Base-by-base conservation (phyloP, 208 protist genomes). In the Hexamita inflata region DNA sequence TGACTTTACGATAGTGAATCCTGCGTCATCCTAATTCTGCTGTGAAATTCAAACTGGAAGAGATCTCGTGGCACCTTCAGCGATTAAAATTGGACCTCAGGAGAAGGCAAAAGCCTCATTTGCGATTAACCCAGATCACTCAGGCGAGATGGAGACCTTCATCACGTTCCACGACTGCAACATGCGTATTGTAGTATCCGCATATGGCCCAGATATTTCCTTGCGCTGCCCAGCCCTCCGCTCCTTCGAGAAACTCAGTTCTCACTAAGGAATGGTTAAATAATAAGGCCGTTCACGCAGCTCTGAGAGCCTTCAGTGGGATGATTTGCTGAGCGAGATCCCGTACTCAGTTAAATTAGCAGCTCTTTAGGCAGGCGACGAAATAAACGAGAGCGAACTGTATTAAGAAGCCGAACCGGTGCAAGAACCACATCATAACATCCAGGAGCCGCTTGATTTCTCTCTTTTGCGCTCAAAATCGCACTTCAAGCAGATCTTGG, bases 221-320 rank as follows among this genome's bases (percentile, higher is more conserved):
- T 24, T 70, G 7, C n/a, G 34, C 38, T 70, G 30, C 28, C 64
- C 64, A 11, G 11, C 15, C 38, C 9, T 70, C 7, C 26, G n/a
- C 19, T 45, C 11, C n/a, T 70, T 45, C 38, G 28, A 70, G 7
- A 42, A 49, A 15, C 42, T 70, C 19, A 4, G 15, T n/a, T 7
- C 11, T n/a, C 9, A 70, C 7, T 34, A 70, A 70, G 64, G 64
- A 2, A 70, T 70, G 64, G 60, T n/a, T n/a, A n/a, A n/a, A n/a
- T n/a, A n/a, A n/a, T n/a, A n/a, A n/a, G n/a, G n/a, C n/a, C n/a
- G n/a, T n/a, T n/a, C n/a, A n/a, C n/a, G n/a, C n/a, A n/a, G n/a
- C n/a, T n/a, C n/a, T n/a, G n/a, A n/a, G n/a, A n/a, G n/a, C n/a
- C n/a, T n/a, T n/a, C n/a, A n/a, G n/a, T n/a, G n/a, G n/a, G n/a